These are phyloP conservation scores for Aspergillus conjunctus DNA, from an alignment of 495 filamentous ascomycete species.

Conservation along the genomic window DNA sequence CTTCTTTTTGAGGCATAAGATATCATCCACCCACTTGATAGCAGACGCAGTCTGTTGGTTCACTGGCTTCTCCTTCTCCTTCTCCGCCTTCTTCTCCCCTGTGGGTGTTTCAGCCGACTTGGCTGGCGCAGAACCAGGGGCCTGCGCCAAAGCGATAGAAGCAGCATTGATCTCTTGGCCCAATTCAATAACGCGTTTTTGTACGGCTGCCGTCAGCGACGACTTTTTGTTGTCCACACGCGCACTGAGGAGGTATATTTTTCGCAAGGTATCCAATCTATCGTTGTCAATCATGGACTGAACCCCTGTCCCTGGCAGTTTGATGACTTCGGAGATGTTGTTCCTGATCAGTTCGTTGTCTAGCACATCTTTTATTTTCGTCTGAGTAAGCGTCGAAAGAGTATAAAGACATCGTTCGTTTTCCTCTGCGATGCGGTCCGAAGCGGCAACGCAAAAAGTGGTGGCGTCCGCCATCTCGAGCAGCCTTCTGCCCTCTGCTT, in stretches of 20 bases:
- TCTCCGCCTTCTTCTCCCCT: slow-evolving; percentile 46
- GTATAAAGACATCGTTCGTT: slow-evolving; percentile 77
- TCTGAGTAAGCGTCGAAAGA: slow-evolving; percentile 65
- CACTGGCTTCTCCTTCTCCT: slow-evolving; percentile 52
- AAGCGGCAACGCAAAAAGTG: slow-evolving; percentile 78
- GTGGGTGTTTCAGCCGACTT: slow-evolving; percentile 27
- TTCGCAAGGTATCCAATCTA: slow-evolving; percentile 68
- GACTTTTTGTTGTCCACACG: slow-evolving; percentile 77
- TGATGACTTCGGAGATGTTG: slow-evolving; percentile 79
- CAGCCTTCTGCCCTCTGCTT: slow-evolving; percentile 67
- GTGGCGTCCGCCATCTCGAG: slow-evolving; percentile 78
- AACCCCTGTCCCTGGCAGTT: slow-evolving; percentile 81
- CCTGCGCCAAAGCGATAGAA: slow-evolving; percentile 40
- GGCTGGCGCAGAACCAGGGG: slow-evolving; percentile 24
- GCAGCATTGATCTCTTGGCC: slow-evolving; percentile 79
- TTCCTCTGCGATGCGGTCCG: slow-evolving; percentile 76
- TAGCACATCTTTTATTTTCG: slow-evolving; percentile 76
- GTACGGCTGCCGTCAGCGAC: slow-evolving; percentile 68
- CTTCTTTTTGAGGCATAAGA: slow-evolving; percentile 82
- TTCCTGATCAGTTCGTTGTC: slow-evolving; percentile 76
- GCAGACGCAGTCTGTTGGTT: slow-evolving; percentile 76
- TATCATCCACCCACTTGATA: slow-evolving; percentile 94
- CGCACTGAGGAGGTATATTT: slow-evolving; percentile 75
- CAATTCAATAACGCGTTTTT: slow-evolving; percentile 73
- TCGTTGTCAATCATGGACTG: slow-evolving; percentile 91